phyloP scores from a whole-genome alignment of 768 basidiomycete genomes.

The Punctularia strigosozonata region DNA sequence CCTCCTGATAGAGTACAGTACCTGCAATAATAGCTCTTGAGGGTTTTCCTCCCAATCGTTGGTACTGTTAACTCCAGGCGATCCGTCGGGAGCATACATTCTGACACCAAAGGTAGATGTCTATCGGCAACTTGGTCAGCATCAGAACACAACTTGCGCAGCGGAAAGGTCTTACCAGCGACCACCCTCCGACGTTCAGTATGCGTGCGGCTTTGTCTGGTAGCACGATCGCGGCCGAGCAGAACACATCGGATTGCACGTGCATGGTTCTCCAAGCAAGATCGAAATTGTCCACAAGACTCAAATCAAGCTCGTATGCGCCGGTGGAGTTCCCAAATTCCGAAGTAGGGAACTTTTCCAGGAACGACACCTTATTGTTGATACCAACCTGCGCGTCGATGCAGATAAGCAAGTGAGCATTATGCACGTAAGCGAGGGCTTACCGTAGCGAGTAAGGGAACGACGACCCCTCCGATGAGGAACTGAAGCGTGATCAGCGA shows the following conservation, averaged over 20 bases:
- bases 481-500: conserved; percentile 17
- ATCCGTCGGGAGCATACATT: conserved; percentile 61
- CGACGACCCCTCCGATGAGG: conserved; percentile 46
- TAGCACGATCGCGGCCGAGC: conserved; percentile 59
- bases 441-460: conserved; percentile 67
- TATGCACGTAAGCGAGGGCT: no score
- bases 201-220: conserved; percentile 63
- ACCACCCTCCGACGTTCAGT: conserved; percentile 64
- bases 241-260: conserved; percentile 69
- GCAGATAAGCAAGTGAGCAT: no score
- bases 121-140: no score
- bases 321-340: conserved; percentile 57
- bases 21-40: conserved; percentile 47
- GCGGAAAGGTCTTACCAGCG: no score
- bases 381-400: no score
- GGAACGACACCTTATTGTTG: conserved; percentile 73
- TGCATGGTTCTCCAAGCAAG: conserved; percentile 69
- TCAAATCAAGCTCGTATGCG: conserved; percentile 67
- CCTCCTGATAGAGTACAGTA: conserved; percentile 19
- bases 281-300: conserved; percentile 29
- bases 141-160: no score
- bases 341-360: conserved; percentile 63
- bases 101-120: conserved; percentile 69
- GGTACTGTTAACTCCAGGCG: conserved; percentile 55
- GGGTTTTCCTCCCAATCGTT: conserved; percentile 75